Conservation (phyloP, 2,329 filamentous ascomycete genomes). For the Neonectria faginata region DNA sequence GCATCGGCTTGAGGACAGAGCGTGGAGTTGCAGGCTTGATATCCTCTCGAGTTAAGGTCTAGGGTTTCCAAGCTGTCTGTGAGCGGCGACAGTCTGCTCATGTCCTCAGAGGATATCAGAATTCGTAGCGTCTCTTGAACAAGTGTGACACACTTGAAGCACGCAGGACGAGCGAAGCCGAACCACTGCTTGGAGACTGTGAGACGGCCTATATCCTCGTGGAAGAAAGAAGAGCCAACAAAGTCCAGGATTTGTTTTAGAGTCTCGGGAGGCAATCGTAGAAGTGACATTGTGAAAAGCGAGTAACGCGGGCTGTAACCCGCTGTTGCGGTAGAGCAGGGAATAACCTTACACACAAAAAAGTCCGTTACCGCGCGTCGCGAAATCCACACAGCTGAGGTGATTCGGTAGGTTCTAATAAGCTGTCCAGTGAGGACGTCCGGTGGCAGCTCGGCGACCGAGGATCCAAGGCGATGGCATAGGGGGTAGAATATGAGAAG, state of each 20-base stretch:
- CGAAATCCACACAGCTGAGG: too few species aligned
- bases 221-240: constrained; percentile 35
- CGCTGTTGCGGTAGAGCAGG: background rate
- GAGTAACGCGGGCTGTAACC: background rate
- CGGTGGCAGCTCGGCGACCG: too few species aligned
- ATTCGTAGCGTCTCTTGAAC: constrained; percentile 20
- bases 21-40: constrained; percentile 6
- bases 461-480: too few species aligned
- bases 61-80: constrained; percentile 27
- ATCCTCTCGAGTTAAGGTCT: constrained; percentile 17
- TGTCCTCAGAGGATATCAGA: constrained; percentile 2
- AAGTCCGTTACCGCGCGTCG: too few species aligned
- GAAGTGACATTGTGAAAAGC: constrained; percentile 32
- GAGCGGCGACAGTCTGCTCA: constrained; percentile 6
- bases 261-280: constrained; percentile 34
- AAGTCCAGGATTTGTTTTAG: constrained; percentile 34
- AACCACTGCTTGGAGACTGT: constrained; percentile 38
- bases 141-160: constrained; percentile 21
- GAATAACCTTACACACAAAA: too few species aligned
- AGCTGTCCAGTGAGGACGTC: too few species aligned
- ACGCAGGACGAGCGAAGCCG: constrained; percentile 32
- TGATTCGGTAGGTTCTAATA: too few species aligned
- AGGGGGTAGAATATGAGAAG: too few species aligned
- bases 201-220: constrained; percentile 30
- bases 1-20: constrained; percentile 1